Base-by-base conservation (phyloP, 2,329 filamentous ascomycete genomes). In the Neofusicoccum parvum region DNA sequence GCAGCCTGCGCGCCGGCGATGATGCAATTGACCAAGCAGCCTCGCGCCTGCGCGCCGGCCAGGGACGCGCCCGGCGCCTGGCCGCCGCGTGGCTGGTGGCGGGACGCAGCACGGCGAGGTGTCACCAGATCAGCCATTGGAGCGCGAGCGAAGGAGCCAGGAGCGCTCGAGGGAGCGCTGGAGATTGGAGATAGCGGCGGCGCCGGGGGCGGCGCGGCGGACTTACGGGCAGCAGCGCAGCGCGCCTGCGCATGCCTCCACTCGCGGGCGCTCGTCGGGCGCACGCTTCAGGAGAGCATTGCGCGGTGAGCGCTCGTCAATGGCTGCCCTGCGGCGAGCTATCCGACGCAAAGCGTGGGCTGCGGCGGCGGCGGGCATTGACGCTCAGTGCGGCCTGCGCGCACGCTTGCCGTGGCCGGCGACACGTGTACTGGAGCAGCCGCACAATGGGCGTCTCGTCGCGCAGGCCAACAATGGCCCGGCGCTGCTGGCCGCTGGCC, bases 21-120 rank as follows among this genome's bases (percentile, higher is more conserved):
- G 56, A 60, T 60, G 56, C 56, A 60, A 60, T 60, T 60, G 56
- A 46, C 56, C 56, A 60, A 59, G 53, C 53, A 56, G 53, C 53
- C 51, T 56, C 51, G 51, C 36, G 37, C 54, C 27, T 12, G 14
- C 5, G 50, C 20, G 11, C 12, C 58, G 46, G 59, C 56, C 43
- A 60, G 56, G 56, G 56, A 60, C 56, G 56, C 41, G 32, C 41
- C 50, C 27, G 34, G 49, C 49, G 9, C 49, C 32, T 34, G 49
- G 27, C 51, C 51, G 54, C 43, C 56, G 56, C 56, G 56, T 60
- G 56, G 56, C 56, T 60, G 56, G 56, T 60, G 56, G 56, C 41
- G 56, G 56, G n/a, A n/a, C n/a, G 54, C 27, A 45, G 54, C 12
- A 59, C 39, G 36, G 41, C 56, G 27, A 48, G 41, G 56, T 60